Percentiles rank a stretch among this genome's conserved stretches.
These are phyloP conservation scores for Cercospora brassicicola DNA, from an alignment of 2,329 filamentous ascomycete genomes.

Conservation along the genomic window DNA sequence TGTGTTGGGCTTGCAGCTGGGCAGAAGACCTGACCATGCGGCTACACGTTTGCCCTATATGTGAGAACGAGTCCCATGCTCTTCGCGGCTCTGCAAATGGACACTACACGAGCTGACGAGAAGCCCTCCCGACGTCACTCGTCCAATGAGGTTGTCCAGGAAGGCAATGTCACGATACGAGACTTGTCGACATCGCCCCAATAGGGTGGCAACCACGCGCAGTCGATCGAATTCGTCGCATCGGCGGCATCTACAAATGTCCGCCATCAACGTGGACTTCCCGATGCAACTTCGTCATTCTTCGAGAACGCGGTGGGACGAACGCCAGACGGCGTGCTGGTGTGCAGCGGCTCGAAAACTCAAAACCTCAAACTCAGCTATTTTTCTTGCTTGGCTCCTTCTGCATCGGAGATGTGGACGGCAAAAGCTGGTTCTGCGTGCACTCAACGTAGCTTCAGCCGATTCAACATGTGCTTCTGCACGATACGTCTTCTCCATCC, in stretches of 20 bases:
- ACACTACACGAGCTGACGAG: slow-evolving; percentile 8
- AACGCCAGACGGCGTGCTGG: slow-evolving; percentile 1
- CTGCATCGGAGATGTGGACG: slow-evolving; percentile 8
- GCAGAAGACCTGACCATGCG: neutral
- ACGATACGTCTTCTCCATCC: neutral
- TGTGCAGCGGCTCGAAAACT: slow-evolving; percentile 4
- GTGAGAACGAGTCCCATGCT: neutral
- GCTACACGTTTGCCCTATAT: neutral
- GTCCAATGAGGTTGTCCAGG: slow-evolving; percentile 7
- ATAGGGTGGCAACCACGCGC: slow-evolving; percentile 7
- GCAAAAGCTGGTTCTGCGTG: neutral
- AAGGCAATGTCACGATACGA: slow-evolving; percentile 6
- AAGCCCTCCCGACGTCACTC: slow-evolving; percentile 11
- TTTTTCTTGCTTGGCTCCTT: neutral
- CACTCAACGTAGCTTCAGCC: neutral
- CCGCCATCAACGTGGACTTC: slow-evolving; percentile 7
- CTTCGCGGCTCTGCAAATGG: neutral
- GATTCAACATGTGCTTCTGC: neutral
- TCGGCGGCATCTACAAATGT: neutral
- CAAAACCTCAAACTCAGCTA: neutral
- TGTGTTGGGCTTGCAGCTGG: neutral
- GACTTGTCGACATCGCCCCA: slow-evolving; percentile 5
- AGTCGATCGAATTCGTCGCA: neutral
- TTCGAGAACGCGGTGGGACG: neutral
- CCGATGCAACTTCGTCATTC: slow-evolving; percentile 13